These are phyloP conservation scores for Candolleomyces efflorescens DNA, from an alignment of 768 basidiomycete species.

Conservation along the genomic window DNA sequence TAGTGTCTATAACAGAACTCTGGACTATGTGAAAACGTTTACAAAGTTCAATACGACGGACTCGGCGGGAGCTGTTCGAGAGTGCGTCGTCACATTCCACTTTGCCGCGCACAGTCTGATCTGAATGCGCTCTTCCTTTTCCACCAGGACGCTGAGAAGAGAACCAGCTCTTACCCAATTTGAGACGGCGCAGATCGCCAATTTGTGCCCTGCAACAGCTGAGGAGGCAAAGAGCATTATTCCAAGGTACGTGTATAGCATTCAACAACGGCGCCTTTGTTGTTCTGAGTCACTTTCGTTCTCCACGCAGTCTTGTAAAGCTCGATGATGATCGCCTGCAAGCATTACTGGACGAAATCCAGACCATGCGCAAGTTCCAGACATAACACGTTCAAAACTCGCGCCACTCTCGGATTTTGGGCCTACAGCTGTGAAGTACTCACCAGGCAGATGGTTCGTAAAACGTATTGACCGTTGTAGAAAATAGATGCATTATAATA, in stretches of 20 bases:
- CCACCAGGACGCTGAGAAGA: slow-evolving; percentile 63
- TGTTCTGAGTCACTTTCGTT: neutral
- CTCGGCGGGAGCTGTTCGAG: slow-evolving; percentile 81
- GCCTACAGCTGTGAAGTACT: neutral
- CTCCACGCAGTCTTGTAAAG: slow-evolving; percentile 62
- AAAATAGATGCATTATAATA: too few species aligned
- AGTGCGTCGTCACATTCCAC: slow-evolving; percentile 42
- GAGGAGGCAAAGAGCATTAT: slow-evolving; percentile 92
- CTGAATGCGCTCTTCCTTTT: neutral
- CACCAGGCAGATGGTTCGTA: too few species aligned
- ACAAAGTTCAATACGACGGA: slow-evolving; percentile 86
- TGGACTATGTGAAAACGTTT: slow-evolving; percentile 89
- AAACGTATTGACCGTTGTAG: too few species aligned
- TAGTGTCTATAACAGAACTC: slow-evolving; percentile 90
- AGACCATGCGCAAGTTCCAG: slow-evolving; percentile 89
- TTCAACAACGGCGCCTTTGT: neutral
- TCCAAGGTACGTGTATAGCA: slow-evolving; percentile 56
- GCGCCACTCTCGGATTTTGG: too few species aligned
- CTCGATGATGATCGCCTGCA: slow-evolving; percentile 87
- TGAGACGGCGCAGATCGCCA: slow-evolving; percentile 90
- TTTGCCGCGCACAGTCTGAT: neutral
- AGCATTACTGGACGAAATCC: slow-evolving; percentile 78
- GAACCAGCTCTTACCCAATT: slow-evolving; percentile 83
- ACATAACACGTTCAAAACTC: slow-evolving; percentile 44
- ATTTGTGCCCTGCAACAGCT: slow-evolving; percentile 80